A percentile compares a stretch with the other conserved stretches of the same genome.
Evolutionary conservation across 1,284 basidiomycete species (phyloP).

Genomic region (Cryptococcus sp.): DNA sequence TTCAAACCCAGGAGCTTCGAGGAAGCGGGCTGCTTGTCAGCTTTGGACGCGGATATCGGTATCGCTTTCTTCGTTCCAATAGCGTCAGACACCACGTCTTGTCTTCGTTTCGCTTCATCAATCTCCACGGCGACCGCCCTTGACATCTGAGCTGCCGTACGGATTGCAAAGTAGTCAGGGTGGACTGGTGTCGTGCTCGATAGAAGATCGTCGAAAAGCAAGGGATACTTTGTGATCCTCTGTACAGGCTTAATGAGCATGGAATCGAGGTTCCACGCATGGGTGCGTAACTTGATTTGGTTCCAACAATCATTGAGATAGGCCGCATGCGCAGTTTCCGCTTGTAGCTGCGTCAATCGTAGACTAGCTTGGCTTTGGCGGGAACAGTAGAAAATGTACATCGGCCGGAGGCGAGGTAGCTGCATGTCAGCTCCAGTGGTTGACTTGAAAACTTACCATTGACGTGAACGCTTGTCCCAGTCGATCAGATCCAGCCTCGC

Average conservation of each 20-base stretch:
- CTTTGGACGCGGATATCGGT: background rate
- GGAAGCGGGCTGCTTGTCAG: constrained; percentile 7
- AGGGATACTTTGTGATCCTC: constrained; percentile 86
- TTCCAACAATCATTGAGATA: constrained; percentile 70
- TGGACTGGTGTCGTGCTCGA: constrained; percentile 75
- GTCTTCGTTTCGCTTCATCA: constrained; percentile 80
- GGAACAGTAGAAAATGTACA: constrained; percentile 85
- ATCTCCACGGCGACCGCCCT: constrained; percentile 78
- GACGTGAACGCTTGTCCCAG: constrained; percentile 77
- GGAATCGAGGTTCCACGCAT: constrained; percentile 91
- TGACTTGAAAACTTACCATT: constrained; percentile 58
- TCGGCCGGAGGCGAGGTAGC: constrained; percentile 73
- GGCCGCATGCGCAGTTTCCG: constrained; percentile 51
- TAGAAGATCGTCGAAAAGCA: constrained; percentile 77
- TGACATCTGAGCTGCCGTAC: constrained; percentile 66
- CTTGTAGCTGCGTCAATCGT: constrained; percentile 59
- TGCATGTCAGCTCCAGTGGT: constrained; percentile 42
- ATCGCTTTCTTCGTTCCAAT: constrained; percentile 32
- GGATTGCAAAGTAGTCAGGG: constrained; percentile 68
- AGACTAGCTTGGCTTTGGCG: constrained; percentile 74
- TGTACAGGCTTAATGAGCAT: constrained; percentile 86
- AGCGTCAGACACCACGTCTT: constrained; percentile 71
- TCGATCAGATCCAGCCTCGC: constrained; percentile 61
- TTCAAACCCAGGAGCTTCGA: constrained; percentile 30
- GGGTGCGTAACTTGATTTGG: constrained; percentile 70